Base-by-base conservation (phyloP, 257 asterid genomes). In the Nyctanthes arbortristis region DNA sequence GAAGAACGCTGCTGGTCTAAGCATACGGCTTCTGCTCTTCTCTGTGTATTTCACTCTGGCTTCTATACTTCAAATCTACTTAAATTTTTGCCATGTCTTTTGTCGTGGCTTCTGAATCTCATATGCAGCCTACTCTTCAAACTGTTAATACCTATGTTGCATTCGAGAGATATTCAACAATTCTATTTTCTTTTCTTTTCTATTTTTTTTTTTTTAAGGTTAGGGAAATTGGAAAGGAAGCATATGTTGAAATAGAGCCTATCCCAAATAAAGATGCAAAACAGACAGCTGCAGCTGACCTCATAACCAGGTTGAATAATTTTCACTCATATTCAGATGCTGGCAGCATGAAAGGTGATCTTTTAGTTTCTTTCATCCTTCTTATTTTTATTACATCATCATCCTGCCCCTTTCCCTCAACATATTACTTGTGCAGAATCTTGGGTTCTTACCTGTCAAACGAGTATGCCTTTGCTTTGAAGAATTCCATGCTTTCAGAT, bases 231-330 rank as follows among this genome's bases (percentile, higher is more conserved):
- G 72, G 71, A 78, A 76, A 77, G 43, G 97, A 88, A 69, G 65
- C 77, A 6, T 62, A 77, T 70, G 82, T 67, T 1, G 93, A 83
- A 75, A 70, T 81, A 33, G 91, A 87, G 70, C 72, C 77, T 35
- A 64, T 66, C 59, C 82, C 75, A 59, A 86, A 79, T 71, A 87
- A 83, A 80, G 98, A 88, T 76, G 80, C 72, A 45, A 90, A 87
- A 79, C 97, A 87, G 73, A 81, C 87, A 25, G 85, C 92, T 65
- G 98, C 98, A 12, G 89, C 76, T 68, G 87, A 83, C 82, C 88
- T 93, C 22, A 83, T 85, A 65, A 84, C 98, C 20, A 81, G 95
- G 86, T 78, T 93, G 80, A 93, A 83, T 67, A 90, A 93, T 77
- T 70, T 84, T 37, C 96, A 83, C 2, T 87, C 97, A 9, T 73